Evolutionary conservation across 495 filamentous ascomycete species (phyloP).

Genomic region (Penicillium samsonianum): DNA sequence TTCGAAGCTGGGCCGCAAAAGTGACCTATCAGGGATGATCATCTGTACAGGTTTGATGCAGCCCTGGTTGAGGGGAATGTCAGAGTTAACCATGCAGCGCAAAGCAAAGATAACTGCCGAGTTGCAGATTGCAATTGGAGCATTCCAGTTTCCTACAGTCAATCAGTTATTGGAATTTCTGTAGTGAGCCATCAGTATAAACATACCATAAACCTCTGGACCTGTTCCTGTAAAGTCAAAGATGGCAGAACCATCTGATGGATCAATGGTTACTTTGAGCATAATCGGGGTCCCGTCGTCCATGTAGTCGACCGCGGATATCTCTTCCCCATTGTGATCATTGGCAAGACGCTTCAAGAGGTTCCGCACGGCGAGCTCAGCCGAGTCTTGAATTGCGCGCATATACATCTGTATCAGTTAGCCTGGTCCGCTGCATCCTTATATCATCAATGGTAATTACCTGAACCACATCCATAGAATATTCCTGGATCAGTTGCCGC

Average conservation of each 20-base stretch:
- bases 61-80: slow-evolving; percentile 94
- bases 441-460: slow-evolving; percentile 37
- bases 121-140: slow-evolving; percentile 84
- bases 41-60: slow-evolving; percentile 83
- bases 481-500: slow-evolving; percentile 75
- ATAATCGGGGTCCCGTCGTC: slow-evolving; percentile 86
- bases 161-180: not conserved
- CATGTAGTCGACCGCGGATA: slow-evolving; percentile 84
- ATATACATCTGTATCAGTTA: slow-evolving; percentile 59
- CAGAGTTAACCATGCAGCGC: slow-evolving; percentile 79
- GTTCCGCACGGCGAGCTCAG: slow-evolving; percentile 72
- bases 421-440: not conserved
- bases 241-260: slow-evolving; percentile 75
- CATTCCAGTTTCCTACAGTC: slow-evolving; percentile 69
- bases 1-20: slow-evolving; percentile 76
- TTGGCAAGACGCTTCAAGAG: slow-evolving; percentile 73
- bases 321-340: slow-evolving; percentile 66
- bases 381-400: slow-evolving; percentile 85
- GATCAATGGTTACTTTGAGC: slow-evolving; percentile 77
- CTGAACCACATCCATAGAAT: slow-evolving; percentile 83
- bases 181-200: not conserved
- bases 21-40: slow-evolving; percentile 72
- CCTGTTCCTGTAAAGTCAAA: slow-evolving; percentile 87
- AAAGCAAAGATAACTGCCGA: slow-evolving; percentile 76
- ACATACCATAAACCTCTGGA: slow-evolving; percentile 71